Evolutionary conservation across 2,329 filamentous ascomycete species (phyloP).

Genomic region (Diaporthe aspalathi): DNA sequence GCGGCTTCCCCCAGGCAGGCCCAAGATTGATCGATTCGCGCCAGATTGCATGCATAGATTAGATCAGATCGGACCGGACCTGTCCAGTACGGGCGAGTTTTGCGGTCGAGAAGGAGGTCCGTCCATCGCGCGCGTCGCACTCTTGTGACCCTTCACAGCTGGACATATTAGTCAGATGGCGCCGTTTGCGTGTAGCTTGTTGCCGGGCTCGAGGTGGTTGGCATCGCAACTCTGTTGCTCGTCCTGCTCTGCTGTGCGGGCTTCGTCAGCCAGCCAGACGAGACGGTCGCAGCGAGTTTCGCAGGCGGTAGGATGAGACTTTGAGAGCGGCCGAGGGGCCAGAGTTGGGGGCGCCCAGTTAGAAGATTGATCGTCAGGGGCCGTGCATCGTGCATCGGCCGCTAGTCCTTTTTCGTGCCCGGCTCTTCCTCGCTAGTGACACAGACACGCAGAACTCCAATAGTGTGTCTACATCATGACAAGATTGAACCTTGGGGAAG

Average conservation of each 20-base stretch:
- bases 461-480: too few species aligned
- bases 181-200: neutral
- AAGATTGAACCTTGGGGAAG: too few species aligned
- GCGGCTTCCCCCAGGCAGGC: constrained; percentile 2
- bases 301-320: constrained; percentile 10
- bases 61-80: constrained; percentile 1
- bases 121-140: neutral
- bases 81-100: neutral
- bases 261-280: neutral
- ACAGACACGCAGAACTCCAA: neutral
- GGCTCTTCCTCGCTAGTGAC: neutral
- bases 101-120: neutral
- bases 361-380: constrained; percentile 18
- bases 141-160: neutral
- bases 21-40: constrained; percentile 7
- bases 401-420: neutral
- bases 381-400: constrained; percentile 15
- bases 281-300: constrained; percentile 14
- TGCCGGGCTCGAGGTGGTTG: neutral
- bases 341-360: neutral
- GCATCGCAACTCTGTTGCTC: neutral
- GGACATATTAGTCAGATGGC: too few species aligned
- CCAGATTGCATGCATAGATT: neutral
- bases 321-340: constrained; percentile 15
- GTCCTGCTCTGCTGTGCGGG: neutral